Evolutionary conservation across 768 basidiomycete species (phyloP), one percentile per base, ranked within the genome.

Genomic region (Tephrocybe sp.): DNA sequence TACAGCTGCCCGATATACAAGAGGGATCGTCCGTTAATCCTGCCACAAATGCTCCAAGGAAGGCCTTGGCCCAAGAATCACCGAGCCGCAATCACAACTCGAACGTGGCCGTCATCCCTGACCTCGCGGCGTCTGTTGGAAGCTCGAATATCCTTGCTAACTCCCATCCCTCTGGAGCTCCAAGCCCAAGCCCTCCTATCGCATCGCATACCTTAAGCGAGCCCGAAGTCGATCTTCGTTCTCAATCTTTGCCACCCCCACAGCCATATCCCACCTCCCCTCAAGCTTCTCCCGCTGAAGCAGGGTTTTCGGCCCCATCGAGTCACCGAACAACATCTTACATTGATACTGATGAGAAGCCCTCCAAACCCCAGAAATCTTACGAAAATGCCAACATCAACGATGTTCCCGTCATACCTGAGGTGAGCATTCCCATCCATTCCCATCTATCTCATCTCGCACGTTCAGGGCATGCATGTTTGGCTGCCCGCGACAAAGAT

Each of bases 251-350:
- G 47, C 42, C 48, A n/a, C 28, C 50, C 25, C 53, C 18, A 41
- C 47, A 51, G 25, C 54, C 46, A 39, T 21, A 40, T 33, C 50
- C 54, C 23, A 15, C 45, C 17, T 50, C 57, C 42, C 51, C 36
- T 32, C 58, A 48, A 45, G 54, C 21, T 40, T 36, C 40, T 44
- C 41, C 42, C 50, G 25, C 37, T 25, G 45, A 49, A 26, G 21
- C 33, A n/a, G 15, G 40, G 42, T 39, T 28, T 30, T 46, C 54
- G 55, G 54, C 47, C 30, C 53, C 40, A 7, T 45, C 44, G 4
- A 18, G 39, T 24, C 45, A 50, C 48, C 39, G 54, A 44, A 50
- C 43, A 10, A 55, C 40, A 3, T 39, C 44, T 10, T 45, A 39
- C 12, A 26, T 48, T 18, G 48, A 58, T 12, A 30, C 36, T 33